phyloP scores from a whole-genome alignment of 2,329 filamentous ascomycete genomes.

The Orbilia javanica region DNA sequence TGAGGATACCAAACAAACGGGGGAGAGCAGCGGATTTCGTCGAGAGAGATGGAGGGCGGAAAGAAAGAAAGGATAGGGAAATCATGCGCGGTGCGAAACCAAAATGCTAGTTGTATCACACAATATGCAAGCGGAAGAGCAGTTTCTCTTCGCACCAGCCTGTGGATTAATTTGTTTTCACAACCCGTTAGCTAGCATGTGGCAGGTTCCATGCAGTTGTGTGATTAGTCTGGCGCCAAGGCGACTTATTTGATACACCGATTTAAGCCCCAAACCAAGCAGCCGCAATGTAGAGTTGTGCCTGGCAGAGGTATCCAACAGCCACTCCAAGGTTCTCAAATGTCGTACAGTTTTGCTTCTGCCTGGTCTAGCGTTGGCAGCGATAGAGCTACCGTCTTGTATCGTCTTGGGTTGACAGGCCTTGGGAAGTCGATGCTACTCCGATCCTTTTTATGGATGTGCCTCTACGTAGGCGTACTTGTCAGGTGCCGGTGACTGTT shows the following conservation, averaged over 20 bases:
- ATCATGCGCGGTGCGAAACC: constrained; percentile 12
- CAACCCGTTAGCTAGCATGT: constrained; percentile 2
- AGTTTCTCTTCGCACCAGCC: neutral
- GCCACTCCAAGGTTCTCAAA: neutral
- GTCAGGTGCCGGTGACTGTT: constrained; percentile 5
- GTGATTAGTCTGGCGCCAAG: constrained; percentile 31
- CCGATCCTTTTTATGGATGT: constrained; percentile 10
- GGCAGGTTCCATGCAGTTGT: constrained; percentile 41
- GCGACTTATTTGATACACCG: constrained; percentile 19
- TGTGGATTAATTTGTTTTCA: constrained; percentile 6
- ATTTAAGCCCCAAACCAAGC: constrained; percentile 9
- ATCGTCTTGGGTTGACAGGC: constrained; percentile 9
- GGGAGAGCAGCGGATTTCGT: neutral
- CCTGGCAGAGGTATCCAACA: constrained; percentile 42
- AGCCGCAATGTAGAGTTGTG: constrained; percentile 33
- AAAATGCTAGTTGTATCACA: constrained; percentile 12
- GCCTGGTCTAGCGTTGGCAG: constrained; percentile 24
- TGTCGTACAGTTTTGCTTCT: constrained; percentile 32
- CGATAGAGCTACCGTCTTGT: constrained; percentile 3
- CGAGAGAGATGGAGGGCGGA: neutral
- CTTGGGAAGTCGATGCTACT: constrained; percentile 11
- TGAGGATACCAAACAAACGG: neutral
- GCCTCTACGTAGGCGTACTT: neutral
- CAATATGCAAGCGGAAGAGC: neutral
- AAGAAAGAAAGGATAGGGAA: neutral